Evolutionary conservation across 345 rosid genomes (phyloP).

Genomic region (Nephelium lappaceum): DNA sequence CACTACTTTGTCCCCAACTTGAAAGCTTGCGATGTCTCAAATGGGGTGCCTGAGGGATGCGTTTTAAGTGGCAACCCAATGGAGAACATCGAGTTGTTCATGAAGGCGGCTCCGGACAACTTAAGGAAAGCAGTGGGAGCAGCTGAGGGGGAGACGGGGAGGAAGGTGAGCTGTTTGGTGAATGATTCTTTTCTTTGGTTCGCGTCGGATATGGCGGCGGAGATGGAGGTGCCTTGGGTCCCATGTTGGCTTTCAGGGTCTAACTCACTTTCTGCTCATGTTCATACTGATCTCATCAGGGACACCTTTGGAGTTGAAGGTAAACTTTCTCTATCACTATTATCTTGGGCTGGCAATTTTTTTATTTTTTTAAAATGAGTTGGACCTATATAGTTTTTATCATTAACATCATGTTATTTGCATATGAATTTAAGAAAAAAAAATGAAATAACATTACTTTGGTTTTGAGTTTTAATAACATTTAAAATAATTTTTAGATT

Average conservation of each 20-base stretch:
- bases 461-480: too few relatives aligned
- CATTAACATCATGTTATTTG: too few relatives aligned
- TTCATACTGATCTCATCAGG: conserved; percentile 22
- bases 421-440: too few relatives aligned
- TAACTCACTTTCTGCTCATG: conserved; percentile 23
- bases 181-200: conserved; percentile 36
- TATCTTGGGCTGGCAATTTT: too few relatives aligned
- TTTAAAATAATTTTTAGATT: too few relatives aligned
- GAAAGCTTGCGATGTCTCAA: conserved; percentile 27
- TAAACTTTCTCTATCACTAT: not conserved
- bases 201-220: conserved; percentile 25
- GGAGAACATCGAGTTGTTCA: conserved; percentile 42
- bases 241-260: conserved; percentile 25
- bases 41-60: conserved; percentile 37
- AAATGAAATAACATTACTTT: too few relatives aligned
- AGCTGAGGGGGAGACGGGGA: conserved; percentile 39
- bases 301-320: conserved; percentile 4
- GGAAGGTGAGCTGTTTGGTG: conserved; percentile 37
- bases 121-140: conserved; percentile 34
- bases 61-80: conserved; percentile 29
- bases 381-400: too few relatives aligned
- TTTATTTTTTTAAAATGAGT: too few relatives aligned
- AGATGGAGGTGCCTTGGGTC: conserved; percentile 28
- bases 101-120: conserved; percentile 34
- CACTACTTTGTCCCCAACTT: conserved; percentile 20